Evolutionary conservation across 2,329 filamentous ascomycete species (phyloP).

Genomic region (Dactylellina leptospora): DNA sequence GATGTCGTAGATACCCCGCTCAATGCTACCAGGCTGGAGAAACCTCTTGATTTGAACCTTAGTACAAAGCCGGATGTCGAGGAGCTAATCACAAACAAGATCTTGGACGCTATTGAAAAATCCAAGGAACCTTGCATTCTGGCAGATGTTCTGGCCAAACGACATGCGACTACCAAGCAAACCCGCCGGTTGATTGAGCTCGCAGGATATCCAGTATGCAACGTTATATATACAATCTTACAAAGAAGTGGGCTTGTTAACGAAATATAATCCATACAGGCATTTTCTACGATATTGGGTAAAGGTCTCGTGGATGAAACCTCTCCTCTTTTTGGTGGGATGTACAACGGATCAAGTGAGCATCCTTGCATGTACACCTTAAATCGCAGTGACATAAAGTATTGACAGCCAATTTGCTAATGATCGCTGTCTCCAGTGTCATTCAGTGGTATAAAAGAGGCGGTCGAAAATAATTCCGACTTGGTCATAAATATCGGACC

Average conservation of each 20-base stretch:
- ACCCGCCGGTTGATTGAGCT: conserved; percentile 37
- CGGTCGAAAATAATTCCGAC: conserved; percentile 36
- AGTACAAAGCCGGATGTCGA: conserved; percentile 54
- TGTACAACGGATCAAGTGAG: conserved; percentile 50
- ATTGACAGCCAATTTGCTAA: not conserved
- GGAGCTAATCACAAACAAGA: conserved; percentile 58
- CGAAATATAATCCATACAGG: not conserved
- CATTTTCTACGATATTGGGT: conserved; percentile 48
- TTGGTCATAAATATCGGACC: conserved; percentile 46
- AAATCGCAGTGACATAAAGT: not conserved
- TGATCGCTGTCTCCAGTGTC: conserved; percentile 22
- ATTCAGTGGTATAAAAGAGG: conserved; percentile 46
- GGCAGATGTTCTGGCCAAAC: conserved; percentile 61
- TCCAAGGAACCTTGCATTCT: conserved; percentile 65
- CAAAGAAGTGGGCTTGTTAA: not conserved
- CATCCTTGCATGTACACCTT: not conserved
- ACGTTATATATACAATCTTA: not conserved
- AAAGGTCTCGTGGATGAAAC: conserved; percentile 48
- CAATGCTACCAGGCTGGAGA: conserved; percentile 58
- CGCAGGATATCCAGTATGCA: conserved; percentile 38
- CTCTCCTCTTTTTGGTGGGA: conserved; percentile 32
- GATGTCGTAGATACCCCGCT: conserved; percentile 64
- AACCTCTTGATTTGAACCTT: conserved; percentile 55
- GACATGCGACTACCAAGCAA: conserved; percentile 38
- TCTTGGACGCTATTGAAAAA: conserved; percentile 62